Conservation (phyloP, 2,329 filamentous ascomycete species). For the Fusarium pseudograminearum region DNA sequence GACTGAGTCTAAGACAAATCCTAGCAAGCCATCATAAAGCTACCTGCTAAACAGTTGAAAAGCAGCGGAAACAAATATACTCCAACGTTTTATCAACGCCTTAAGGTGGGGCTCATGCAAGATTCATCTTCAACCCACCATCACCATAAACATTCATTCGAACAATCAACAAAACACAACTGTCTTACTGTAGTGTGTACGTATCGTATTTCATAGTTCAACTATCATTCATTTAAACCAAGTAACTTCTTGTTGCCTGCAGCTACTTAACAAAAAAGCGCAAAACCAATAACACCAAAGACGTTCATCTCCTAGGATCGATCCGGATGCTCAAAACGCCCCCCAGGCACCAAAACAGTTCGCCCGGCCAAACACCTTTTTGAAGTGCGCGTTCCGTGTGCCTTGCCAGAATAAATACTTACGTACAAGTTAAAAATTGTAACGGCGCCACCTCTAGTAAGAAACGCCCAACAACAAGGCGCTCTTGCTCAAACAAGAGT, state of each 20-base stretch:
- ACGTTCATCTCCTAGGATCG: conserved; percentile 44
- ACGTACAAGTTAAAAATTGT: conserved; percentile 53
- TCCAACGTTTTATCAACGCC: not conserved
- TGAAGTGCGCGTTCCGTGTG: conserved; percentile 56
- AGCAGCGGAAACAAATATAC: not conserved
- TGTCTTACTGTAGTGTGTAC: conserved; percentile 4
- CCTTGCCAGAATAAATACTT: conserved; percentile 52
- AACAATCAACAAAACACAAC: not conserved
- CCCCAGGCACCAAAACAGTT: conserved; percentile 43
- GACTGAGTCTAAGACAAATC: conserved; percentile 3
- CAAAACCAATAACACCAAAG: conserved; percentile 48
- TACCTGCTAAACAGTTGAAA: not conserved
- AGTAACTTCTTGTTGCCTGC: conserved; percentile 49
- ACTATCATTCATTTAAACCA: conserved; percentile 42
- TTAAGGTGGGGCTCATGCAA: not conserved
- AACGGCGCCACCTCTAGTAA: conserved; percentile 23
- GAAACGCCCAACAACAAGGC: conserved; percentile 17
- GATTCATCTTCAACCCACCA: not conserved
- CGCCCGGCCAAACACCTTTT: conserved; percentile 59
- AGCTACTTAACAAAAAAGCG: conserved; percentile 41
- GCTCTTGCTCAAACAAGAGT: conserved; percentile 30
- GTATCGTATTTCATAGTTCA: conserved; percentile 38
- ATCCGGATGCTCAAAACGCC: conserved; percentile 47
- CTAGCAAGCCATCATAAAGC: not conserved
- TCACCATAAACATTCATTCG: not conserved